phyloP scores from a whole-genome alignment of 179 eudicot genomes.

The Corrigiola litoralis region DNA sequence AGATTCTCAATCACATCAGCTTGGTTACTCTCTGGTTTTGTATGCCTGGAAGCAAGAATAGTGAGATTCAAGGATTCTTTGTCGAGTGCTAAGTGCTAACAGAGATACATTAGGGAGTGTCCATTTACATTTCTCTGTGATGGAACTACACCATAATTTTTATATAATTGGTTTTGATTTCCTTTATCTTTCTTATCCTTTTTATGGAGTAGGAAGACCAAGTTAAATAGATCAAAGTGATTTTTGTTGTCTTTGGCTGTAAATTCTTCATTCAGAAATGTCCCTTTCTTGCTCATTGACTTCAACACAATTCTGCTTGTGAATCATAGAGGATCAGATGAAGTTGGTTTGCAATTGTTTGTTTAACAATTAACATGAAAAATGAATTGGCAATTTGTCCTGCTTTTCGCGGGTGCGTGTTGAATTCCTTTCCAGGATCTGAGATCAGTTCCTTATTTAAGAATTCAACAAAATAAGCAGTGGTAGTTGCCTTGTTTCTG shows the following conservation, averaged over 20 bases:
- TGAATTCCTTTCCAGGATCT: slow-evolving; percentile 8
- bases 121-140: slow-evolving; percentile 35
- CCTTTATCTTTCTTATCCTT: slow-evolving; percentile 24
- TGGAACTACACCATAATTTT: slow-evolving; percentile 32
- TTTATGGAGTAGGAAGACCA: slow-evolving; percentile 18
- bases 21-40: slow-evolving; percentile 61
- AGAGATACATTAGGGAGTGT: slow-evolving; percentile 37
- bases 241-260: slow-evolving; percentile 30
- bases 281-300: background rate
- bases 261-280: slow-evolving; percentile 18
- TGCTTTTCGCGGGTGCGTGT: background rate
- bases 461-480: too few species aligned
- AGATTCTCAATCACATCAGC: slow-evolving; percentile 44
- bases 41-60: slow-evolving; percentile 83
- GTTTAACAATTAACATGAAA: background rate
- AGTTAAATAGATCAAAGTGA: slow-evolving; percentile 29
- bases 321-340: background rate
- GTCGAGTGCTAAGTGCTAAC: slow-evolving; percentile 47
- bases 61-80: slow-evolving; percentile 29
- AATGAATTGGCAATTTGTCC: background rate
- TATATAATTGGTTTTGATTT: slow-evolving; percentile 32
- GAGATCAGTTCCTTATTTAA: too few species aligned
- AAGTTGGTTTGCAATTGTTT: background rate
- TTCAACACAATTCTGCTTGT: slow-evolving; percentile 8
- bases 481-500: too few species aligned